Evolutionary conservation across 2,329 filamentous ascomycete species (phyloP), one percentile per base, ranked within the genome.

Genomic region (Epichloe glyceriae): DNA sequence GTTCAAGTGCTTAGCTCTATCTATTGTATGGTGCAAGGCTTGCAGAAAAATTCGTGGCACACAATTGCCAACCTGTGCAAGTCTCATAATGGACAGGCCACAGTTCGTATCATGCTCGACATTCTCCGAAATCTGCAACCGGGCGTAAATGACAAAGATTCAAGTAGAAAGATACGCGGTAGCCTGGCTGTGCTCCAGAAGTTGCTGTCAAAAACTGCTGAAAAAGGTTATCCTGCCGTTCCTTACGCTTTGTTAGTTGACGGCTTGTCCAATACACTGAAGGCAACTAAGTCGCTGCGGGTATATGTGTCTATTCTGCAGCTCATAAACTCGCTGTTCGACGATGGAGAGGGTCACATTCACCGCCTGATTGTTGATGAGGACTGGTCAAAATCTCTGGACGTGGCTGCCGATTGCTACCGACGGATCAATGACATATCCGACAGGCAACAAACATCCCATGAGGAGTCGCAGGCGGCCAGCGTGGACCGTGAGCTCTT

Each of bases 1-100:
- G 73, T 90, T 37, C 79, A 84, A 54, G 77, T 88, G 3, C 70
- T 90, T 49, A 84, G 83, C 58, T 84, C 82, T 40, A 84, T 88
- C 53, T 83, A 85, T 62, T 81, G 78, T 54, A 71, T 86, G 47
- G 77, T 89, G 2, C 68, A 71, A 12, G 71, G 68, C 44, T 72
- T 86, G 11, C 72, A 79, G 52, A 79, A 82, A 54, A 73, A 78
- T 40, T 76, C 85, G 3, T 89, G 85, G 85, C 78, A 80, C 54
- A 83, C 82, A 0, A 70, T 89, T 34, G 74, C 77, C 60, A 84
- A 87, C 55, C 70, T 90, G 0, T 83, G 83, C 69, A 81, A 74
- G 58, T 88, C 85, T 1, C 85, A 88, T 61, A 80, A 87, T 55
- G 84, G 84, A 19, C 82, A 86, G 55, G 78, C 78, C 37, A 82